Evolutionary conservation across 1,139 yeast genomes (phyloP).

Genomic region (Geotrichum cucujoidarum): DNA sequence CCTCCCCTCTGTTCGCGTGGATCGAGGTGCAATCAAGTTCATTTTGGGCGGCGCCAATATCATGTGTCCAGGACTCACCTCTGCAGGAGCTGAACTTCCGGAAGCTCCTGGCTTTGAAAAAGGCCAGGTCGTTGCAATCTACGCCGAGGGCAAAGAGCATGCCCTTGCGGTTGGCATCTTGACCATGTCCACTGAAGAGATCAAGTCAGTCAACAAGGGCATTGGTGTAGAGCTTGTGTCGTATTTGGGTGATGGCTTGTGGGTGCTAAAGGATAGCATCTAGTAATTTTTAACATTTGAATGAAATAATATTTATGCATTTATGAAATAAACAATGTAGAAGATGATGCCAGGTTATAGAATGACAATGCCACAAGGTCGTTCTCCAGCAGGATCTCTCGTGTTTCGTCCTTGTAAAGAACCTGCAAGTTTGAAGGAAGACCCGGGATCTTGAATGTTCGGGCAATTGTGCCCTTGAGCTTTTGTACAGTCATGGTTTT

Average conservation of each 20-base stretch:
- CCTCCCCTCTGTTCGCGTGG: constrained; percentile 86
- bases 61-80: constrained; percentile 96
- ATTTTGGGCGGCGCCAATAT: constrained; percentile 91
- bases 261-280: constrained; percentile 19
- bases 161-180: constrained; percentile 88
- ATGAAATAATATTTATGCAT: constrained; percentile 10
- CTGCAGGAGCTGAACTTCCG: constrained; percentile 83
- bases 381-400: constrained; percentile 8
- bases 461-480: constrained; percentile 25
- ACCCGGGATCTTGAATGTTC: constrained; percentile 13
- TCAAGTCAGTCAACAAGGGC: constrained; percentile 77
- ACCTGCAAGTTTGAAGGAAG: constrained; percentile 10
- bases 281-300: not conserved
- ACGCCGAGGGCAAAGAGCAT: constrained; percentile 89
- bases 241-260: constrained; percentile 82
- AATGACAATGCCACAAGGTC: constrained; percentile 12
- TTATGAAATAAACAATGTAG: constrained; percentile 13
- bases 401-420: constrained; percentile 3
- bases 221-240: constrained; percentile 84
- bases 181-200: constrained; percentile 85
- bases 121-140: constrained; percentile 70
- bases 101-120: constrained; percentile 54
- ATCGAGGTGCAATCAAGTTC: constrained; percentile 93
- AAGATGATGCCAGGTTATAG: constrained; percentile 9
- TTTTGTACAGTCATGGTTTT: constrained; percentile 26